Conservation (phyloP, 495 filamentous ascomycete genomes). For the Tuber microsphaerosporum region DNA sequence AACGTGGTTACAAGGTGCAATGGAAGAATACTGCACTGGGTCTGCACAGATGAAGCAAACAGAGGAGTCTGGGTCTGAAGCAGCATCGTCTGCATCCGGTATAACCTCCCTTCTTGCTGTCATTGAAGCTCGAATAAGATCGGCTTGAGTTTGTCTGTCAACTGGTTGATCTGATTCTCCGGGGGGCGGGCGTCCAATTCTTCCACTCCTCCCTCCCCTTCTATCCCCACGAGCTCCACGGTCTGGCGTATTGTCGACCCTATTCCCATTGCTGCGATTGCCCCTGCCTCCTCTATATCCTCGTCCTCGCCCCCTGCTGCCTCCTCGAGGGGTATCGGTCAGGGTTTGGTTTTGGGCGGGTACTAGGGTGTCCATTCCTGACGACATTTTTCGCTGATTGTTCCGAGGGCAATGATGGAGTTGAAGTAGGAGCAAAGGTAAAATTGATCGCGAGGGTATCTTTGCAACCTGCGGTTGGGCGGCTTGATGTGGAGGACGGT, state of each 20-base stretch:
- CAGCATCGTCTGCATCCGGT: constrained; percentile 30
- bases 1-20: constrained; percentile 88
- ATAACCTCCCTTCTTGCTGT: constrained; percentile 5
- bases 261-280: background rate
- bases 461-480: background rate
- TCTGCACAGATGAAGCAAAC: constrained; percentile 97
- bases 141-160: background rate
- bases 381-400: background rate
- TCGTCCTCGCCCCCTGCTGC: constrained; percentile 7
- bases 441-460: background rate
- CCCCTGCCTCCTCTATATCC: background rate
- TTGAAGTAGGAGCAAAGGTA: background rate
- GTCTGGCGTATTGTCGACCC: background rate
- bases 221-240: constrained; percentile 6
- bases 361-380: background rate
- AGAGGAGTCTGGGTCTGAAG: constrained; percentile 56
- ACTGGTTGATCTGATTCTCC: constrained; percentile 7
- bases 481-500: background rate
- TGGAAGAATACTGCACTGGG: constrained; percentile 69
- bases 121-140: constrained; percentile 7
- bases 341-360: constrained; percentile 3
- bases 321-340: constrained; percentile 17
- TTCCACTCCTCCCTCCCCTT: constrained; percentile 13
- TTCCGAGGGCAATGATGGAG: background rate
- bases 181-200: constrained; percentile 2